phyloP scores from a whole-genome alignment of 1,284 basidiomycete genomes.

The Microbotryomycetes sp. region DNA sequence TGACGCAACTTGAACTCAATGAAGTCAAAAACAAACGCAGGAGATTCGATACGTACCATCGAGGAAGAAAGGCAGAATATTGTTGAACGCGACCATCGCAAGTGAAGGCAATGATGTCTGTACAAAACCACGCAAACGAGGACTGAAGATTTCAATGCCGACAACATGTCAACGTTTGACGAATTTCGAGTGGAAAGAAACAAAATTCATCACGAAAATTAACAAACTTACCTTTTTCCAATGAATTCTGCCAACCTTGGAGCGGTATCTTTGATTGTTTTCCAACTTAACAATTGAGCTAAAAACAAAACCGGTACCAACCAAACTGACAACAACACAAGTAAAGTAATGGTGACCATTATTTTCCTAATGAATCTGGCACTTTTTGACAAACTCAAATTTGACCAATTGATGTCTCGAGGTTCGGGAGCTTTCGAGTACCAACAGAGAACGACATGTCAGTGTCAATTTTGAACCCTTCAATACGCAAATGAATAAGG shows the following conservation, averaged over 20 bases:
- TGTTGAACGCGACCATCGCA: conserved; percentile 84
- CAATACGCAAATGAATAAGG: not conserved
- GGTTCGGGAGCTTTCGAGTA: conserved; percentile 69
- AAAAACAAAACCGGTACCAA: conserved; percentile 76
- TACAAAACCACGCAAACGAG: conserved; percentile 73
- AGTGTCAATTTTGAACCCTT: conserved; percentile 31
- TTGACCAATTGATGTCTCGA: conserved; percentile 90
- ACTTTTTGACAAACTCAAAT: conserved; percentile 61
- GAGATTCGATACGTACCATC: not conserved
- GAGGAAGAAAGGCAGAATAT: conserved; percentile 76
- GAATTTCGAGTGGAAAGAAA: not conserved
- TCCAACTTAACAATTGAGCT: conserved; percentile 76
- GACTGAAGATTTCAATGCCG: conserved; percentile 42
- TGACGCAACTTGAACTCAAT: conserved; percentile 4
- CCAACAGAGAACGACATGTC: not conserved
- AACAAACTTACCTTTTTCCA: conserved; percentile 50
- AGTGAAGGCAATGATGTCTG: conserved; percentile 88
- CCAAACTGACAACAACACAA: conserved; percentile 48
- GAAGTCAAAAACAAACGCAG: too few species aligned
- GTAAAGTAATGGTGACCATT: conserved; percentile 53
- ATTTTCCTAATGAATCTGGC: conserved; percentile 59
- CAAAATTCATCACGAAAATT: not conserved
- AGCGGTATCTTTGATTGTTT: conserved; percentile 80
- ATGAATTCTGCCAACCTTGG: conserved; percentile 75
- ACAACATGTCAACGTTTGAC: not conserved